These are phyloP conservation scores for Zygosaccharomyces sapae DNA, from an alignment of 1,139 yeast species.

Conservation along the genomic window DNA sequence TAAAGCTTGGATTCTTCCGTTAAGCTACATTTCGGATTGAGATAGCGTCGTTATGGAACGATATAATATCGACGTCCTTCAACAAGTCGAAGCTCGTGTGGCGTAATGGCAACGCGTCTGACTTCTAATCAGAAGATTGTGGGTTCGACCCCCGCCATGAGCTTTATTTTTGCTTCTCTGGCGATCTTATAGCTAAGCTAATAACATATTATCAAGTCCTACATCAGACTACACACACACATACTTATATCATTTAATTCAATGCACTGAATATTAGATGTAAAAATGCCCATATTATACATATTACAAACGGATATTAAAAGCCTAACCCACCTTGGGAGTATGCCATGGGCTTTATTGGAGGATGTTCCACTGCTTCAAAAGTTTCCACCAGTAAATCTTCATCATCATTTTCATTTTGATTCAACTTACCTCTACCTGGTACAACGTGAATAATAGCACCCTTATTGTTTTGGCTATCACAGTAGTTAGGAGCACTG, in stretches of 20 bases:
- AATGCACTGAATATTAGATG: neutral
- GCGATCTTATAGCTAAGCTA: no score
- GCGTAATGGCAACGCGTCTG: constrained; percentile 66
- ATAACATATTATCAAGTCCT: no score
- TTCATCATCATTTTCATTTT: constrained; percentile 47
- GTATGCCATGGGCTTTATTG: constrained; percentile 92
- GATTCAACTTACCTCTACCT: constrained; percentile 29
- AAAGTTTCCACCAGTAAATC: constrained; percentile 56
- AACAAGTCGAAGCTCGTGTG: constrained; percentile 40
- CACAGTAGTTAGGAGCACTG: constrained; percentile 97
- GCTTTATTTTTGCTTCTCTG: neutral
- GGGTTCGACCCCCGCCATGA: constrained; percentile 53
- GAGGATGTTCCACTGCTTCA: constrained; percentile 85
- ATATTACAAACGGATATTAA: constrained; percentile 13
- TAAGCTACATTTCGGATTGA: no score
- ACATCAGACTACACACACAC: no score
- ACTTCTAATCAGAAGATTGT: constrained; percentile 61
- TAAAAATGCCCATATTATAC: neutral
- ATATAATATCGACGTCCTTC: no score
- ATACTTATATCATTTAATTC: no score
- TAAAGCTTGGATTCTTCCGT: no score
- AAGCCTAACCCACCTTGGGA: constrained; percentile 49
- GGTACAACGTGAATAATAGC: constrained; percentile 67
- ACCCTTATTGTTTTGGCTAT: constrained; percentile 83
- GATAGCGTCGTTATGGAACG: no score